These are phyloP conservation scores for Leishmania braziliensis DNA, from an alignment of 208 protist species.

Conservation along the genomic window DNA sequence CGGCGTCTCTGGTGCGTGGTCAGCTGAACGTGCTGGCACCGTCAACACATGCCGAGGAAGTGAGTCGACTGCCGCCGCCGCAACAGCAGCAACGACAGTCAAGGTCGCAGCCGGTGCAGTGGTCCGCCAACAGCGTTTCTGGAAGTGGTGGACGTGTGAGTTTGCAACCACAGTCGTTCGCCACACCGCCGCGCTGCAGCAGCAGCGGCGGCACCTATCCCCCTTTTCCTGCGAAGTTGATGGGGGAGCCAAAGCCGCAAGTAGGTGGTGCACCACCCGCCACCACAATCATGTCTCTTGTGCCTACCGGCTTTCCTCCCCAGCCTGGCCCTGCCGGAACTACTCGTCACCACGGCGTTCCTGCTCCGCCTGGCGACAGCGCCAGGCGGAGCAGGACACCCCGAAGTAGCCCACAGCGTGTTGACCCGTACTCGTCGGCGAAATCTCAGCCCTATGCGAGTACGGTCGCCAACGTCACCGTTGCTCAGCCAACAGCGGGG, in stretches of 20 bases:
- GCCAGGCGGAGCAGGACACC: background rate
- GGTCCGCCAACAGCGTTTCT: background rate
- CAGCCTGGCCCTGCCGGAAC: background rate
- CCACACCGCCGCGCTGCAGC: background rate
- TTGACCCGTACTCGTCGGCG: background rate
- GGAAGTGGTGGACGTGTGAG: background rate
- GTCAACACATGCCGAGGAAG: background rate
- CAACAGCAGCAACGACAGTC: background rate
- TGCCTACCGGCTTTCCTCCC: background rate
- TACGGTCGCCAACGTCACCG: background rate
- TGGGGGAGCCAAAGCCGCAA: background rate
- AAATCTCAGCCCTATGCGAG: background rate
- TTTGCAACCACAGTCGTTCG: background rate
- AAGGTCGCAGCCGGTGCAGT: background rate
- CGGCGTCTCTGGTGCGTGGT: slow-evolving; percentile 57
- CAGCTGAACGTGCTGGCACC: slow-evolving; percentile 52
- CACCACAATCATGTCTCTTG: background rate
- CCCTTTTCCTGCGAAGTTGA: background rate
- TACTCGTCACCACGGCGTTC: too few relatives aligned
- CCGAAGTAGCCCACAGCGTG: background rate
- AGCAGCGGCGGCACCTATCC: background rate
- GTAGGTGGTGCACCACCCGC: background rate
- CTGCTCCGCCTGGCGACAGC: background rate
- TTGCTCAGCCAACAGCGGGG: background rate
- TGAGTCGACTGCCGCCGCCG: slow-evolving; percentile 6